Evolutionary conservation across 108 stramenopile species (phyloP), one percentile per base, ranked within the genome.

Genomic region (Schizochytrium sp.): DNA sequence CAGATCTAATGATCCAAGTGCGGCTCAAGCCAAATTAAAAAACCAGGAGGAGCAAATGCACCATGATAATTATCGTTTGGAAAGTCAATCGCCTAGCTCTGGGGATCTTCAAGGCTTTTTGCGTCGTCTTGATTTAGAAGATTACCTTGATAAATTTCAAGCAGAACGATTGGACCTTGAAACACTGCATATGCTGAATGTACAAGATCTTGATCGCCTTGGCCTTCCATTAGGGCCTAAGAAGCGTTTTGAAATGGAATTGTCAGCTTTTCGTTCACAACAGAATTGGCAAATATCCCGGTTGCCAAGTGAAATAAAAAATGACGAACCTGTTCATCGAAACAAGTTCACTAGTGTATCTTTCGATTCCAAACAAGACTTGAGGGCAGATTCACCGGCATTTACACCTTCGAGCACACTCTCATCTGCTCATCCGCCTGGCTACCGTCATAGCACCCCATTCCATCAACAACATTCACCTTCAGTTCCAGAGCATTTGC

Each of bases 131-230:
- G 19, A 40, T 38, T 40, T 83, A 2, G 50, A 55, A 10, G 76
- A 83, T 10, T 83, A 83, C 53, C 40, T 55, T 83, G 76, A 40
- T 0, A 83, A 83, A 5, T 83, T 83, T 28, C 28, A 38, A 47
- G 76, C 76, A 5, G 76, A 83, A 2, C 8, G 28, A 8, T 40
- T 83, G 7, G 76, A 83, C 47, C 28, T 83, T 5, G 76, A 83
- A 40, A 83, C 76, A 15, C 28, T 83, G 15, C 38, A 47, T 40
- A 83, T 83, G 76, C 76, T 83, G 50, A 55, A 3, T 3, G 5
- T 55, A 15, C 76, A 53, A 7, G 76, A 83, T 40, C 47, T 83
- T 1, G 76, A 83, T 10, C 53, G 76, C 45, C 47, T 83, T 10
- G 45, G 3, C 0, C 47, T 83, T 47, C 76, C 76, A 0, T 53